Conservation (phyloP, 2,329 filamentous ascomycete species). For the Scedosporium dehoogii region DNA sequence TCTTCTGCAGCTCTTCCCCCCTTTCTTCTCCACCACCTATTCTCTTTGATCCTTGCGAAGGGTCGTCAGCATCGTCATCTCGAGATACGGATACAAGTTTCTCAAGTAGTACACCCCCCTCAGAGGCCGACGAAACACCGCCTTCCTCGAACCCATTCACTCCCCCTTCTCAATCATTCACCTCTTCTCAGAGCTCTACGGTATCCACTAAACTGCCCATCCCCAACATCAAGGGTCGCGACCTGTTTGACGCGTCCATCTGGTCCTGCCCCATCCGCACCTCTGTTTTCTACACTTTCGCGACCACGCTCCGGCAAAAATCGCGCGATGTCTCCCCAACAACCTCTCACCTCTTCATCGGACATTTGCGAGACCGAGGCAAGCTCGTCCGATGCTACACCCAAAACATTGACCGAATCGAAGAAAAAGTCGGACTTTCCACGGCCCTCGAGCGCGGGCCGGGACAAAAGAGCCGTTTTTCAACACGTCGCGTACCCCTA, state of each 20-base stretch:
- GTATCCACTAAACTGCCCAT: constrained; percentile 17
- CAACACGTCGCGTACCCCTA: constrained; percentile 25
- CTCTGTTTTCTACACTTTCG: constrained; percentile 63
- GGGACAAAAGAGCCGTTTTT: constrained; percentile 51
- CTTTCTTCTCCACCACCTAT: constrained; percentile 46
- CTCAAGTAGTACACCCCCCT: constrained; percentile 29
- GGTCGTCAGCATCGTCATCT: constrained; percentile 23
- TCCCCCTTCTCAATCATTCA: constrained; percentile 17
- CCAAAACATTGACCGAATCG: constrained; percentile 66
- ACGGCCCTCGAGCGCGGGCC: constrained; percentile 52
- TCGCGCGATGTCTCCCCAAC: constrained; percentile 55
- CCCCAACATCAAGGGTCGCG: constrained; percentile 58
- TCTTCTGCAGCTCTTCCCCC: constrained; percentile 36
- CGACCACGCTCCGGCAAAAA: constrained; percentile 55
- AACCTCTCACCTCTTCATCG: constrained; percentile 58
- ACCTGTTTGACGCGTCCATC: constrained; percentile 61
- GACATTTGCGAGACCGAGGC: constrained; percentile 54
- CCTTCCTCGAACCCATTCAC: constrained; percentile 27
- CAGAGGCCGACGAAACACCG: constrained; percentile 34
- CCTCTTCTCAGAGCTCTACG: constrained; percentile 28
- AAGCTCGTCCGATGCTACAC: constrained; percentile 65
- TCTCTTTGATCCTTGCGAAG: constrained; percentile 40
- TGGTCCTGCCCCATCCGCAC: constrained; percentile 60
- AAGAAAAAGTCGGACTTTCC: constrained; percentile 58
- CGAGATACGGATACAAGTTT: constrained; percentile 24